phyloP scores from a whole-genome alignment of 768 basidiomycete genomes.

The Solioccasus polychromus region DNA sequence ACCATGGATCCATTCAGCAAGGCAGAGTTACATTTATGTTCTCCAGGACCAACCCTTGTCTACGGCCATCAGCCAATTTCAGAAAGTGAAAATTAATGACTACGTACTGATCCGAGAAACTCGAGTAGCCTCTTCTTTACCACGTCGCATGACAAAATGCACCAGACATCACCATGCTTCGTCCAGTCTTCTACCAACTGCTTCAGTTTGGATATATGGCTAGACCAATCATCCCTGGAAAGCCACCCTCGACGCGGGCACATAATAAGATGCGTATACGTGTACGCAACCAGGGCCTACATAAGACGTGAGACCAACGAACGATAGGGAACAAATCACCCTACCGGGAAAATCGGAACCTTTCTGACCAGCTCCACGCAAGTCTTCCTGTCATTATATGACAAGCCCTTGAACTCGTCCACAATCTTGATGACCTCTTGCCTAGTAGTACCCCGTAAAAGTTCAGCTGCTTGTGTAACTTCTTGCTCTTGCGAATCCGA shows the following conservation, averaged over 20 bases:
- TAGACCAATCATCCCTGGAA: constrained; percentile 8
- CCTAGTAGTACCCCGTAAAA: constrained; percentile 14
- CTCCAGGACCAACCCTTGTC: constrained; percentile 4
- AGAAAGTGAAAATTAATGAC: not conserved
- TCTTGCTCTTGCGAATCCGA: not conserved
- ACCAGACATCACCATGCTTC: constrained; percentile 1
- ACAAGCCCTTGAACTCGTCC: constrained; percentile 13
- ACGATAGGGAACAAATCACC: not conserved
- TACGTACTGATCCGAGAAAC: constrained; percentile 18
- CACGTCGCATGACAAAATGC: constrained; percentile 11
- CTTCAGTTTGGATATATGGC: constrained; percentile 6
- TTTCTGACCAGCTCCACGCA: constrained; percentile 16
- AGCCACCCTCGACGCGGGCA: constrained; percentile 16
- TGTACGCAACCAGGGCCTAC: constrained; percentile 29
- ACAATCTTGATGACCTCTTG: constrained; percentile 18
- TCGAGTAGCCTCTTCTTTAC: constrained; percentile 11
- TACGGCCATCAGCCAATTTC: constrained; percentile 10
- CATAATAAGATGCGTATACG: constrained; percentile 23
- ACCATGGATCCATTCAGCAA: constrained; percentile 18
- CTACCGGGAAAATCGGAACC: constrained; percentile 25
- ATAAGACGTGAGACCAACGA: constrained; percentile 4
- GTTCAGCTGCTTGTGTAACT: constrained; percentile 4
- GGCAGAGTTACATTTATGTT: constrained; percentile 25
- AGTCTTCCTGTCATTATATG: not conserved
- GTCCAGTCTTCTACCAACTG: constrained; percentile 8